A percentile compares a stretch with the other conserved stretches of the same genome.
Conservation (phyloP, 768 basidiomycete genomes). For the Tylopilus subfusipes region DNA sequence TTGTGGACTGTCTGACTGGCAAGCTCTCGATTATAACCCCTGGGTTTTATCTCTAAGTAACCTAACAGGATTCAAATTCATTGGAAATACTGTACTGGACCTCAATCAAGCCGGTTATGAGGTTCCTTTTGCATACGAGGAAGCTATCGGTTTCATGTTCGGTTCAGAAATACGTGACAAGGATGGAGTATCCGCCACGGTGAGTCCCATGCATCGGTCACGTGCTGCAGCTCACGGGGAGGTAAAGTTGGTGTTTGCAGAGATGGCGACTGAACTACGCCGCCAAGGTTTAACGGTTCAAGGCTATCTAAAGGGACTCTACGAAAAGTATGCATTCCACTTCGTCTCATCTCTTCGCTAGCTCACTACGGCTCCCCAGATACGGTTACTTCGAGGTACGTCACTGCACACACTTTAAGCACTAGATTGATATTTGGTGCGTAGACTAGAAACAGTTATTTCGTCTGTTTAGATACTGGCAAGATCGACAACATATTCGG, state of each 20-base stretch:
- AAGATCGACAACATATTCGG: conserved; percentile 68
- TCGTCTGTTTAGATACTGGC: conserved; percentile 64
- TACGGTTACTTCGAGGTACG: conserved; percentile 76
- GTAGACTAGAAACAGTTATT: conserved; percentile 81
- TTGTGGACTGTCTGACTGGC: conserved; percentile 85
- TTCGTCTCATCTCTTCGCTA: background rate
- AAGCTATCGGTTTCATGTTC: conserved; percentile 92
- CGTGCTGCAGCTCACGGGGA: background rate
- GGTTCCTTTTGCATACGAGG: conserved; percentile 83
- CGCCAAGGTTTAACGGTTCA: conserved; percentile 51
- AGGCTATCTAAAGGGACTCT: conserved; percentile 59
- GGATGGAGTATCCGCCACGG: conserved; percentile 82
- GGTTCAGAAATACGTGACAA: conserved; percentile 78
- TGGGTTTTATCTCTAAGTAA: background rate
- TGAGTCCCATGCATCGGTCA: conserved; percentile 26
- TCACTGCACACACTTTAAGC: background rate
- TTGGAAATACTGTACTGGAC: conserved; percentile 75
- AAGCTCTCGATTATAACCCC: background rate
- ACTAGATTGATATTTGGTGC: background rate
- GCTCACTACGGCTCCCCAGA: conserved; percentile 33
- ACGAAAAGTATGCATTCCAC: conserved; percentile 45
- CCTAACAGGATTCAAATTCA: conserved; percentile 79
- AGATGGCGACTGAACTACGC: conserved; percentile 55
- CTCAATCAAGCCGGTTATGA: conserved; percentile 65
- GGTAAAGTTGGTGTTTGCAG: conserved; percentile 60